Conservation (phyloP, 2,329 filamentous ascomycete genomes). For the Xylariaceae sp. region DNA sequence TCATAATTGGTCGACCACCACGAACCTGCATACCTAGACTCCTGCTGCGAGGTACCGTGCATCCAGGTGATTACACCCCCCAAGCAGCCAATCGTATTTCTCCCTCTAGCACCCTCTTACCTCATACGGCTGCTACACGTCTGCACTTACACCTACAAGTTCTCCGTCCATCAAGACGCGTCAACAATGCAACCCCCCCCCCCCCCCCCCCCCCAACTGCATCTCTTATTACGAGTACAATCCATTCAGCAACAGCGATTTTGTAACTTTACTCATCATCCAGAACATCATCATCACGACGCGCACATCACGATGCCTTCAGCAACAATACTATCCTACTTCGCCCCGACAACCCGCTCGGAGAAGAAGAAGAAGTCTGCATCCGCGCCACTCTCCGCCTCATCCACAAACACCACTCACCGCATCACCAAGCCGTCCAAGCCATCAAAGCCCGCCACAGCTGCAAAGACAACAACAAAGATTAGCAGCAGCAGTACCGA, state of each 20-base stretch:
- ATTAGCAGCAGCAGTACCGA: background rate
- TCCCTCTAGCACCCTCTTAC: too few relatives aligned
- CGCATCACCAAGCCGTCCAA: constrained; percentile 1
- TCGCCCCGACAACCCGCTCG: background rate
- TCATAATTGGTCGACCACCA: too few relatives aligned
- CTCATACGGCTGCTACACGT: too few relatives aligned
- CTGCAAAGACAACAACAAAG: background rate
- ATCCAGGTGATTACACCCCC: too few relatives aligned
- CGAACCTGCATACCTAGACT: too few relatives aligned
- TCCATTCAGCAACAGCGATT: too few relatives aligned
- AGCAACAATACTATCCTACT: background rate
- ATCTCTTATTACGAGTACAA: background rate
- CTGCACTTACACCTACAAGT: background rate
- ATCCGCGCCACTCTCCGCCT: background rate
- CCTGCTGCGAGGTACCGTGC: too few relatives aligned
- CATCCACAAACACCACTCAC: background rate
- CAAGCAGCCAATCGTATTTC: too few relatives aligned
- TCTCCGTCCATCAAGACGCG: background rate
- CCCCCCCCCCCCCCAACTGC: background rate
- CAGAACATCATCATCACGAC: too few relatives aligned
- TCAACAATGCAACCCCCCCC: background rate
- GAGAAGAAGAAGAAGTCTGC: background rate
- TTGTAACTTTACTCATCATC: too few relatives aligned
- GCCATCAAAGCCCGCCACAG: background rate
- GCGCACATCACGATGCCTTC: background rate